phyloP scores from a whole-genome alignment of 129 eudicot genomes.

The Flaveria ramosissima region DNA sequence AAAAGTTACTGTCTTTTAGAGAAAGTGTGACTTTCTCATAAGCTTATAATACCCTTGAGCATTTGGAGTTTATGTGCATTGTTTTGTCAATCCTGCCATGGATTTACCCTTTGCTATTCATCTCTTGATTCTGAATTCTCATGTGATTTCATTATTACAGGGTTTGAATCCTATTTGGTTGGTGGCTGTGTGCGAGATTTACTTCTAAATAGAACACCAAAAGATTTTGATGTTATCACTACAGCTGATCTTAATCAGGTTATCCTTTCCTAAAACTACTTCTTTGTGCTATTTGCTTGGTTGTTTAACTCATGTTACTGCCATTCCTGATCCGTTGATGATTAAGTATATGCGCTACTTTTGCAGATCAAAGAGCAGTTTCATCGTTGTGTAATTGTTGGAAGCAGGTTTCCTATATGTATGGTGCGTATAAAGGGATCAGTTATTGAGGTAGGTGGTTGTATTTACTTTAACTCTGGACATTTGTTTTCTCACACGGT shows the following conservation, averaged over 20 bases:
- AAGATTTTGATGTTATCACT: constrained; percentile 91
- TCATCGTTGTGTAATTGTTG: constrained; percentile 57
- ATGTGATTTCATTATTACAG: constrained; percentile 41
- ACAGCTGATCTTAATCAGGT: constrained; percentile 75
- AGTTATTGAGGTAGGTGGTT: constrained; percentile 65
- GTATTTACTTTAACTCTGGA: constrained; percentile 4
- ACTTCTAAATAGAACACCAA: constrained; percentile 70
- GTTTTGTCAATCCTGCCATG: too few relatives aligned
- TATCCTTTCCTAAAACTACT: constrained; percentile 14
- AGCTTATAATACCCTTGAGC: neutral
- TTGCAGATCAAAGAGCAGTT: constrained; percentile 58
- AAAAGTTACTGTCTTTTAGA: neutral
- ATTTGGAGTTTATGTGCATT: neutral
- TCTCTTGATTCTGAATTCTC: too few relatives aligned
- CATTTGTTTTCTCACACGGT: constrained; percentile 7
- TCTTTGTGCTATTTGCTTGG: constrained; percentile 9
- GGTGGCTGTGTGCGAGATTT: constrained; percentile 98
- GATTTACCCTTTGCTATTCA: too few relatives aligned
- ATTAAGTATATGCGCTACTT: constrained; percentile 9
- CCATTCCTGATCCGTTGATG: constrained; percentile 1
- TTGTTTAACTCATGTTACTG: neutral
- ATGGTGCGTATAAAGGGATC: constrained; percentile 52
- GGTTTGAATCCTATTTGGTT: constrained; percentile 86
- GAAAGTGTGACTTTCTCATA: neutral
- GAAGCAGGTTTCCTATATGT: constrained; percentile 78